A percentile compares a stretch with the other conserved stretches of the same genome.
Conservation (phyloP, 768 basidiomycete species). For the Lyophyllum decastes region DNA sequence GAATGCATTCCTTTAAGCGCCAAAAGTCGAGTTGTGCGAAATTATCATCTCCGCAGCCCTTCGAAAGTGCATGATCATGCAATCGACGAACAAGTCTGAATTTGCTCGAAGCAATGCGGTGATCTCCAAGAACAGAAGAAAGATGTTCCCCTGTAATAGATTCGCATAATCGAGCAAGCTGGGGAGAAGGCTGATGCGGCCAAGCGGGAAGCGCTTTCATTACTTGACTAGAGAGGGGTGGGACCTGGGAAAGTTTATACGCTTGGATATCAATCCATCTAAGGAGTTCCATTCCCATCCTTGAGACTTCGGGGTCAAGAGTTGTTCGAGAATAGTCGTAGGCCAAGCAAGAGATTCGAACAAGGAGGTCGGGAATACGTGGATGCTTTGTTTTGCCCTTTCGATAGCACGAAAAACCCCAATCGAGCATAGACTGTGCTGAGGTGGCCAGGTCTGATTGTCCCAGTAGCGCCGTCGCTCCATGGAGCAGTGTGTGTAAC, state of each 20-base stretch:
- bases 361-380: slow-evolving; percentile 63
- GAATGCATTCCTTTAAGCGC: slow-evolving; percentile 81
- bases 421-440: slow-evolving; percentile 78
- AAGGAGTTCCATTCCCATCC: slow-evolving; percentile 50
- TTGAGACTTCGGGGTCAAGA: slow-evolving; percentile 26
- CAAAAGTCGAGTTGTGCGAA: slow-evolving; percentile 75
- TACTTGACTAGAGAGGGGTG: slow-evolving; percentile 42
- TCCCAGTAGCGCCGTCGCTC: slow-evolving; percentile 62
- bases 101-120: slow-evolving; percentile 68
- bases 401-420: slow-evolving; percentile 64
- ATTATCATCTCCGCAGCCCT: slow-evolving; percentile 38
- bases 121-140: slow-evolving; percentile 56
- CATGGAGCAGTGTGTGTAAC: slow-evolving; percentile 68
- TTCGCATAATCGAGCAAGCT: slow-evolving; percentile 45
- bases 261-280: slow-evolving; percentile 66
- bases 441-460: slow-evolving; percentile 68
- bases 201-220: slow-evolving; percentile 68
- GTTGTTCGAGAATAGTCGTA: slow-evolving; percentile 49
- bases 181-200: slow-evolving; percentile 62
- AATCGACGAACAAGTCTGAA: slow-evolving; percentile 74
- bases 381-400: slow-evolving; percentile 41
- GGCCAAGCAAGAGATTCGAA: slow-evolving; percentile 64
- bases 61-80: slow-evolving; percentile 43
- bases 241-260: slow-evolving; percentile 37
- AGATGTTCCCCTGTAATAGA: slow-evolving; percentile 49